Base-by-base conservation (phyloP, 352 stramenopile genomes). In the Phytophthora pluvialis region DNA sequence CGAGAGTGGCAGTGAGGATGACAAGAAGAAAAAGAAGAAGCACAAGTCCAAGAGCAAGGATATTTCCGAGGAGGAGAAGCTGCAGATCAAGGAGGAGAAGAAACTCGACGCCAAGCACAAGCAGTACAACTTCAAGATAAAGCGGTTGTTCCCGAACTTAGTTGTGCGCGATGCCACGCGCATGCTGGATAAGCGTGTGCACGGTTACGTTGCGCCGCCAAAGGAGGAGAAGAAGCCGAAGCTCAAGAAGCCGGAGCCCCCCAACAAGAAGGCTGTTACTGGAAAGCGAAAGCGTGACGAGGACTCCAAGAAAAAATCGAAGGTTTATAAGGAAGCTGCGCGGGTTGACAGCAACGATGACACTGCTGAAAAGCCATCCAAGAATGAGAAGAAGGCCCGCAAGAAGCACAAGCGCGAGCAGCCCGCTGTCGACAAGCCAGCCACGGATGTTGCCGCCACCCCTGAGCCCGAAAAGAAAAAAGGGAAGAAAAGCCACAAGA, bases 71-170 rank as follows among this genome's bases (percentile, higher is more conserved):
- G 80, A 90, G 39, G 75, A 87, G 31, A 86, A 83, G 50, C 12
- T 68, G 26, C 67, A 82, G 56, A 57, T 77, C 15, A 90, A 93
- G 60, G 77, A 89, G 58, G 80, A 67, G 5, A 93, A 90, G 67
- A 64, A 70, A 13, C 64, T 93, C 13, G 86, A 93, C 44, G 79
- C 77, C 16, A 94, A 92, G 66, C 81, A 93, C 75, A 95, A 93
- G 66, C 78, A 91, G 67, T 95, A 95, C 73, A 93, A 93, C 59
- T 93, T 92, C 67, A 92, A 92, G 74, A 94, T 95, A 73, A 95
- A 94, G 72, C 81, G 85, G 0, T 33, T 95, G 46, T 95, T 95
- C 38, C 83, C 84, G 18, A 85, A 81, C 55, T 69, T 95, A 16
- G 81, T 94, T 49, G 81, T 95, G 31, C 86, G 88, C 10, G 88